Conservation (phyloP, 2,329 filamentous ascomycete genomes). For the Monilinia polystroma region DNA sequence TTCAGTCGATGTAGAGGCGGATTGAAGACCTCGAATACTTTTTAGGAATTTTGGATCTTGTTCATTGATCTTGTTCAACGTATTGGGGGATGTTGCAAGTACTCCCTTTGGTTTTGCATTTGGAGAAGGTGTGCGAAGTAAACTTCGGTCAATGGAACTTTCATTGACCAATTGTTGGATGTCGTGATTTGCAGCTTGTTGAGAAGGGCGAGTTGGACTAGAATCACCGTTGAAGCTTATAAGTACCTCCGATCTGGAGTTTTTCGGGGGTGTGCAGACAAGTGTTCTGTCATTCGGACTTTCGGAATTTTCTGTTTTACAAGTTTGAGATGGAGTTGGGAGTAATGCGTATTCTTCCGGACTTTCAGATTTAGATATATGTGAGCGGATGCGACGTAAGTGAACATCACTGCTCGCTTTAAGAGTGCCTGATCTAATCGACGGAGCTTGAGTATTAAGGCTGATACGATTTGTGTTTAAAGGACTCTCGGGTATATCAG, state of each 20-base stretch:
- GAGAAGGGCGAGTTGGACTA: neutral
- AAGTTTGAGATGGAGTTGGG: too few species aligned
- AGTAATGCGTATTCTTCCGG: neutral
- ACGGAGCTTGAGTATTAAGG: too few species aligned
- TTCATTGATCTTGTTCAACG: conserved; percentile 32
- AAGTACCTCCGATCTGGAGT: neutral
- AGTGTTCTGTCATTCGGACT: neutral
- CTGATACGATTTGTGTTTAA: neutral
- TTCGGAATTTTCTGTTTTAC: neutral
- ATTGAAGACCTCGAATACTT: conserved; percentile 28
- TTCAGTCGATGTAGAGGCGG: conserved; percentile 4
- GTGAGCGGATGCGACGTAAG: neutral
- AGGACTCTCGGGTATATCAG: conserved; percentile 12
- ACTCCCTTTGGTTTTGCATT: neutral
- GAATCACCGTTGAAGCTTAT: neutral
- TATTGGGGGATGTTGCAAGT: conserved; percentile 27
- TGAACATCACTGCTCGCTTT: neutral
- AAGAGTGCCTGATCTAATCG: neutral
- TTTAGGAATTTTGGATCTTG: conserved; percentile 31
- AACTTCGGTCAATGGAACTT: conserved; percentile 15
- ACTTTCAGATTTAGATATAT: neutral
- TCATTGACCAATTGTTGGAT: neutral
- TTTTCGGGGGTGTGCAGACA: neutral
- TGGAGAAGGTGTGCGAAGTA: conserved; percentile 20
- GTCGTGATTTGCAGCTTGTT: neutral